A percentile compares a stretch with the other conserved stretches of the same genome.
Conservation (phyloP, 331 rosid species). For the Prunus yedoensis region DNA sequence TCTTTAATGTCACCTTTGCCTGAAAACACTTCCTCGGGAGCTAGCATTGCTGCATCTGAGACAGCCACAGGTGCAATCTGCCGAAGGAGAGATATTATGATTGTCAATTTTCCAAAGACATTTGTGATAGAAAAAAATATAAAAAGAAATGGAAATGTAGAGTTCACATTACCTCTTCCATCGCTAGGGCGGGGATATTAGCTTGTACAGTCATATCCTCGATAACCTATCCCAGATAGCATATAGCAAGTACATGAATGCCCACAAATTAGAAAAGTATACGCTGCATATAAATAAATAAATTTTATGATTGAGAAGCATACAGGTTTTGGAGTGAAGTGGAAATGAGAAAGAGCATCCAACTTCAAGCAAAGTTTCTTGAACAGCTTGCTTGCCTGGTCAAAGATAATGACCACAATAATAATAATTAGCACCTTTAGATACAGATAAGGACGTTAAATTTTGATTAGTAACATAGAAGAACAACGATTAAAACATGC, state of each 20-base stretch:
- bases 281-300: neutral
- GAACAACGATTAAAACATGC: conserved; percentile 16
- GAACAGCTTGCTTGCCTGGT: conserved; percentile 78
- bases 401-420: conserved; percentile 29
- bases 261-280: neutral
- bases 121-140: neutral
- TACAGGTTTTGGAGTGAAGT: conserved; percentile 95
- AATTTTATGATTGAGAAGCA: conserved; percentile 12
- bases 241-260: conserved; percentile 18
- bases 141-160: neutral
- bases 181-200: conserved; percentile 97
- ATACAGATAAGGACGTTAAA: conserved; percentile 15
- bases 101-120: neutral
- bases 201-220: conserved; percentile 81
- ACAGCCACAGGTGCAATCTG: conserved; percentile 95
- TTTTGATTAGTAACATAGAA: conserved; percentile 1
- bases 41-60: conserved; percentile 96
- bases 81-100: conserved; percentile 29
- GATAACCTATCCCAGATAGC: conserved; percentile 58
- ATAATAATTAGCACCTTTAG: conserved; percentile 14
- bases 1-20: conserved; percentile 95
- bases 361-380: conserved; percentile 71
- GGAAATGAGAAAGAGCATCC: conserved; percentile 94
- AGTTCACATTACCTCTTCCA: conserved; percentile 81
- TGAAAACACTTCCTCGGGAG: conserved; percentile 91